Percentiles rank a stretch among this genome's conserved stretches.
Conservation (phyloP, 306 rosid species). For the Hippophae rhamnoides region DNA sequence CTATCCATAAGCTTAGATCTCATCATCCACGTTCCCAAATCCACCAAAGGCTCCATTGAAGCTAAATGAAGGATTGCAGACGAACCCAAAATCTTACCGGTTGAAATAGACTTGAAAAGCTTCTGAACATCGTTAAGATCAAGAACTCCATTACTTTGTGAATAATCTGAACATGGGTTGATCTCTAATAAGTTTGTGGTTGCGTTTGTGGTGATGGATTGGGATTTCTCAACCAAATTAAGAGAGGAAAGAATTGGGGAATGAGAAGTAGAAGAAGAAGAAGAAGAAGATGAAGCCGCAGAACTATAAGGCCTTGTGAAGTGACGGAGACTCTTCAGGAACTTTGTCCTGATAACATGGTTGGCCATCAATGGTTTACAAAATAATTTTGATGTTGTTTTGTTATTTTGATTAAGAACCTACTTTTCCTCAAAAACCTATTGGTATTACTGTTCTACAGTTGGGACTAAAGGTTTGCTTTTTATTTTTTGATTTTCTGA, state of each 20-base stretch:
- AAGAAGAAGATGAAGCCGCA: slow-evolving; percentile 6
- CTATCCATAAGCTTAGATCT: slow-evolving; percentile 48
- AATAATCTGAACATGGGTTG: not conserved
- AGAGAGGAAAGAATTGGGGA: slow-evolving; percentile 20
- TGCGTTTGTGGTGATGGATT: not conserved
- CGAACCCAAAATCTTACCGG: slow-evolving; percentile 40
- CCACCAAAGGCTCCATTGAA: slow-evolving; percentile 63
- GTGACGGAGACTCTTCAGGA: slow-evolving; percentile 33
- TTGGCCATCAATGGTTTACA: slow-evolving; percentile 21
- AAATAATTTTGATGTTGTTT: not conserved
- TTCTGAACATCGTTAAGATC: slow-evolving; percentile 31
- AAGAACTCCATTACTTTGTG: slow-evolving; percentile 16
- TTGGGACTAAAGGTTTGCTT: no score
- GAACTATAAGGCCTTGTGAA: slow-evolving; percentile 30
- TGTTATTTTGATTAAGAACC: no score
- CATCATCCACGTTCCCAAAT: slow-evolving; percentile 70
- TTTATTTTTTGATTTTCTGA: no score
- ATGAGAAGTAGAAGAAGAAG: slow-evolving; percentile 3
- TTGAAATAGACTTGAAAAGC: slow-evolving; percentile 44
- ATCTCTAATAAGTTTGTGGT: not conserved
- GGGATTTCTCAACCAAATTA: not conserved
- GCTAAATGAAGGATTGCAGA: slow-evolving; percentile 62
- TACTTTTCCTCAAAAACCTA: no score
- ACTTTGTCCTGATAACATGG: slow-evolving; percentile 18
- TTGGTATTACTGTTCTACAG: no score